Percentiles rank a stretch among this genome's conserved stretches.
These are phyloP conservation scores for Lumnitzera racemosa DNA, from an alignment of 345 rosid species.

Conservation along the genomic window DNA sequence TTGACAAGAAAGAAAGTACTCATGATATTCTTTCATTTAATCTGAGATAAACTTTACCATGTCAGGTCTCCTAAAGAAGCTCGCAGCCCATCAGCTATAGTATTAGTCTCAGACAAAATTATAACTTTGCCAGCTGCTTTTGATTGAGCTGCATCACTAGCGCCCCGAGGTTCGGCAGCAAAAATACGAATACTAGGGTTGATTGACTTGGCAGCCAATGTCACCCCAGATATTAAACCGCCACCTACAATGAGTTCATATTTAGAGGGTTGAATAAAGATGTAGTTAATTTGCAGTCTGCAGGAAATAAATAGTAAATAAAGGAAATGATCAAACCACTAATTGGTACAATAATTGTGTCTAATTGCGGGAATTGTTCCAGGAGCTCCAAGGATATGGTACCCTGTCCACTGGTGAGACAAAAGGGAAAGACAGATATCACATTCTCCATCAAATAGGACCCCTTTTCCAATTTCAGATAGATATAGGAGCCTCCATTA, in stretches of 20 bases:
- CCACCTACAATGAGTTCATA: slow-evolving; percentile 41
- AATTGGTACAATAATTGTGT: slow-evolving; percentile 72
- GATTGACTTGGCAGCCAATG: slow-evolving; percentile 85
- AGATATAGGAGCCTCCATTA: no score
- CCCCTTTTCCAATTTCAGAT: no score
- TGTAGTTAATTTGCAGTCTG: background rate
- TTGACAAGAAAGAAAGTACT: background rate
- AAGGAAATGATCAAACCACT: slow-evolving; percentile 43
- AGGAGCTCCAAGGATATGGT: slow-evolving; percentile 75
- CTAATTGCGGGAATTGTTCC: slow-evolving; percentile 63
- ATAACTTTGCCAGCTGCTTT: slow-evolving; percentile 67
- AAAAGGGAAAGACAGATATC: slow-evolving; percentile 5
- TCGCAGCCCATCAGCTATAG: slow-evolving; percentile 83
- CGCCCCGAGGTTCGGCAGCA: slow-evolving; percentile 89
- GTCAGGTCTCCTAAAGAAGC: slow-evolving; percentile 78
- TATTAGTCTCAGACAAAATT: slow-evolving; percentile 55
- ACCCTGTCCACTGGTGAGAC: slow-evolving; percentile 73
- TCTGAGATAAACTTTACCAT: slow-evolving; percentile 38
- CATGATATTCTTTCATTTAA: background rate
- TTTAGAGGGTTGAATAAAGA: background rate
- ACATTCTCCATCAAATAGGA: no score
- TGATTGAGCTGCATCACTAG: slow-evolving; percentile 89
- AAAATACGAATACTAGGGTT: slow-evolving; percentile 71
- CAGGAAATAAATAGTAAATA: slow-evolving; percentile 3
- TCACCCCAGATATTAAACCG: slow-evolving; percentile 81